Percentiles rank a stretch among this genome's conserved stretches.
These are phyloP conservation scores for Geotrichum cucujoidarum DNA, from an alignment of 1,139 yeast genomes.

Conservation along the genomic window DNA sequence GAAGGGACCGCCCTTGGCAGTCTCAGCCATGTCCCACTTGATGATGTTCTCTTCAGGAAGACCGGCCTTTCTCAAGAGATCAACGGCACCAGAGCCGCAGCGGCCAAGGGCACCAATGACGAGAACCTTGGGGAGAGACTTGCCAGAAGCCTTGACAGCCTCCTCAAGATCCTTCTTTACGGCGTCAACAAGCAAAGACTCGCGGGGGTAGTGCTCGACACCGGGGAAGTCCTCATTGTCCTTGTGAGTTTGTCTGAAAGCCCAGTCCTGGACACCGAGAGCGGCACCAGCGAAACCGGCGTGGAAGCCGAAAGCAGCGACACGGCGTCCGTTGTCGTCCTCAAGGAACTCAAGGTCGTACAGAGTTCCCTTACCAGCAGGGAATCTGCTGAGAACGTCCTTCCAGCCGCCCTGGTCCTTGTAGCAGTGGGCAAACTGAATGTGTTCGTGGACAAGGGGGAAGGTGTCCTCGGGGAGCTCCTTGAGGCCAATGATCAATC, in stretches of 20 bases:
- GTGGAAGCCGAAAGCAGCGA: slow-evolving; percentile 97
- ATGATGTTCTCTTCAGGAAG: slow-evolving; percentile 75
- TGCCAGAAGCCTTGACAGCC: slow-evolving; percentile 58
- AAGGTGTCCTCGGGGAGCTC: slow-evolving; percentile 93
- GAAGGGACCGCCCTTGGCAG: slow-evolving; percentile 96
- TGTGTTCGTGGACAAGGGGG: slow-evolving; percentile 92
- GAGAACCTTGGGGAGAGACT: slow-evolving; percentile 68
- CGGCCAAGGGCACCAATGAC: slow-evolving; percentile 97
- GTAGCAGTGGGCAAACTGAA: slow-evolving; percentile 97
- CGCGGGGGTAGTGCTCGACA: slow-evolving; percentile 78
- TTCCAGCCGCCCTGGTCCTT: slow-evolving; percentile 97
- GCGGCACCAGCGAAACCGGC: slow-evolving; percentile 99
- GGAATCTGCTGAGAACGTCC: slow-evolving; percentile 81
- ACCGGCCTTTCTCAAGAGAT: slow-evolving; percentile 74
- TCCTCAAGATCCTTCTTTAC: slow-evolving; percentile 56
- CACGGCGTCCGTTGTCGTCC: slow-evolving; percentile 93
- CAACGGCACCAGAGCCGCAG: slow-evolving; percentile 96
- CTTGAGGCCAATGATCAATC: slow-evolving; percentile 87
- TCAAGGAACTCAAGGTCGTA: slow-evolving; percentile 92
- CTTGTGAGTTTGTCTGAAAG: slow-evolving; percentile 72
- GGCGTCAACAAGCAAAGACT: slow-evolving; percentile 62
- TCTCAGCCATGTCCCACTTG: slow-evolving; percentile 97
- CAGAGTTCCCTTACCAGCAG: slow-evolving; percentile 81
- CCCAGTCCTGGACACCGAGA: slow-evolving; percentile 89
- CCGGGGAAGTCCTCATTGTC: slow-evolving; percentile 59